Conservation (phyloP, 1,139 yeast genomes). For the Taphrina populina region DNA sequence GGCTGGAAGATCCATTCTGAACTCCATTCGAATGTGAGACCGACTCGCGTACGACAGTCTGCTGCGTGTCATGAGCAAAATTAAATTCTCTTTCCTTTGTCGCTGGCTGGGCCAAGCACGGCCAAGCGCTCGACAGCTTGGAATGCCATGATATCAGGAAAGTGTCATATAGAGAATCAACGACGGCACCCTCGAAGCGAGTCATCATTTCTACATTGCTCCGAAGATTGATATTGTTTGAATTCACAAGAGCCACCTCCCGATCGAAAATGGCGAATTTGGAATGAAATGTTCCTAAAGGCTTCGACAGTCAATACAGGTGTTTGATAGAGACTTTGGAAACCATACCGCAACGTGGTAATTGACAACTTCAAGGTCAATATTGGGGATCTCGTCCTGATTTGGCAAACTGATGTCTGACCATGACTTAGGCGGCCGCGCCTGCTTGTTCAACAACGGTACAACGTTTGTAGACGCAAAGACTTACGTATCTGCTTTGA, state of each 20-base stretch:
- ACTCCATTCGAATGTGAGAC: not conserved
- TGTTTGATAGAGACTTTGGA: not conserved
- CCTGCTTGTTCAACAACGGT: not conserved
- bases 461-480: not conserved
- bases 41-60: not conserved
- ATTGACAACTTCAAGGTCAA: slow-evolving; percentile 25
- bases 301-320: not conserved
- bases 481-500: slow-evolving; percentile 6
- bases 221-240: slow-evolving; percentile 19
- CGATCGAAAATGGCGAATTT: slow-evolving; percentile 23
- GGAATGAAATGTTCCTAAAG: slow-evolving; percentile 19
- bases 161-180: slow-evolving; percentile 21
- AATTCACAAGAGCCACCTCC: slow-evolving; percentile 22
- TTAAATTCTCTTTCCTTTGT: not conserved
- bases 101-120: slow-evolving; percentile 2
- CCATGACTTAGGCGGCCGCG: slow-evolving; percentile 20
- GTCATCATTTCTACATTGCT: slow-evolving; percentile 24
- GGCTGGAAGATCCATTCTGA: not conserved
- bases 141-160: slow-evolving; percentile 19
- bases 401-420: slow-evolving; percentile 15
- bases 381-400: slow-evolving; percentile 1
- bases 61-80: slow-evolving; percentile 1
- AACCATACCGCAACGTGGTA: slow-evolving; percentile 19
- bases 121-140: not conserved
- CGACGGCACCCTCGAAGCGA: slow-evolving; percentile 26